Base-by-base conservation (phyloP, 2,329 filamentous ascomycete species). In the Neofusicoccum cordaticola region DNA sequence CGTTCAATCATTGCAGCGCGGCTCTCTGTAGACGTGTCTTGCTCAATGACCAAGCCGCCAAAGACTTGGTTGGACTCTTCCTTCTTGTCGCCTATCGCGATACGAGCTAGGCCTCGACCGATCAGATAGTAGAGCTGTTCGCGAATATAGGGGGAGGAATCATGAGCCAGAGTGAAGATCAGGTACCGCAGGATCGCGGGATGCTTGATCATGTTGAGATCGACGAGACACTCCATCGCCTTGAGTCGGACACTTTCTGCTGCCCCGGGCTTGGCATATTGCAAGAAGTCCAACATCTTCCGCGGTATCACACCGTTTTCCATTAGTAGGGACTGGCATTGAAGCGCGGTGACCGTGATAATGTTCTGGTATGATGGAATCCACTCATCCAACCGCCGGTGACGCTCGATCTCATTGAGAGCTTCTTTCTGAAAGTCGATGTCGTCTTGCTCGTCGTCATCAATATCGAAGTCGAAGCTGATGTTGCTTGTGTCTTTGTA, bases 361-460 rank as follows among this genome's bases (percentile, higher is more conserved):
- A 88, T 76, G 68, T 89, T 89, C 63, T 88, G 86, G 70, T 84
- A 88, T 0, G 87, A 88, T 44, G 85, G 83, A 1, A 86, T 86
- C 86, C 86, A 89, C 72, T 89, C 87, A 68, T 89, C 87, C 72
- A 89, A 85, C 41, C 87, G 81, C 63, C 86, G 80, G 67, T 88
- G 86, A 37, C 87, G 82, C 67, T 88, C 85, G 41, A 89, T 85
- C 70, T 88, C 86, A 31, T 84, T 82, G 31, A 89, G 78, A 2
- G 85, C 85, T 62, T 84, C 83, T 64, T 80, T 79, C 65, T 85
- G 82, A 42, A 89, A 83, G 6, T 80, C 77, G 48, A 83, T 79
- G 51, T 87, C 83, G 34, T 82, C 80, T 44, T 81, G 78, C 50
- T 81, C 78, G 64, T 83, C 80, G 35, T 85, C 80, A 50, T 83